Evolutionary conservation across 2,329 filamentous ascomycete genomes (phyloP), one percentile per base, ranked within the genome.

Genomic region (Sporothrix luriei): DNA sequence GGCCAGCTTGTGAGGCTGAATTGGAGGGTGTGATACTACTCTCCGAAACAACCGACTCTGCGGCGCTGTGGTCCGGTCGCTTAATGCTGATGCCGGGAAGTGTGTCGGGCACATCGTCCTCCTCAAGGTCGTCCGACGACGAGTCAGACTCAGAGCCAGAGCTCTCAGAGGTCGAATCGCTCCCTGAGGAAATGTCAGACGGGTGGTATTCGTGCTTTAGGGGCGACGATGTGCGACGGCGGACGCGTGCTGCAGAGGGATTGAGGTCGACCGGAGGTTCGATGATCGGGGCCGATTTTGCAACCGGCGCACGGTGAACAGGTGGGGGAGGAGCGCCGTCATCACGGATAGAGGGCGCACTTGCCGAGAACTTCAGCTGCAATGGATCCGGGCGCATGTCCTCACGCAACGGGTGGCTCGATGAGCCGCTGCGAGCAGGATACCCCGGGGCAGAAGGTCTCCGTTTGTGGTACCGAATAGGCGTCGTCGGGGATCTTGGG

Each of bases 151-250:
- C 83, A n/a, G 87, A 84, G 29, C 83, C 84, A 6, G 85, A 88
- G 46, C 81, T 81, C 49, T 85, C 80, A 7, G 87, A 87, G 54
- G 87, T 86, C 0, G 88, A 89, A 59, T 87, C 87, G 7, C 87
- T 88, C 19, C 79, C 81, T 0, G 87, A 89, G 0, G 86, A 88
- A 62, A 83, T 79, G 66, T 89, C 87, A 0, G 95, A 98, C 16
- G 94, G 94, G 72, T 94, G 90, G 75, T 97, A 99, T 80, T 99
- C 94, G 77, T 98, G 94, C 81, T 99, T 99, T 65, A 99, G 83
- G 0, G 95, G 95, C 1, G 95, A 99, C 0, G 95, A 98, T 1
- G 89, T 91, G 21, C 93, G 88, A 57, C 94, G 88, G 76, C 90
- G 87, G 26, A 87, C 73, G 78, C 78, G 84, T 73, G 78, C 78